These are phyloP conservation scores for Aspergillus vadensis DNA, from an alignment of 2,329 filamentous ascomycete species.

Conservation along the genomic window DNA sequence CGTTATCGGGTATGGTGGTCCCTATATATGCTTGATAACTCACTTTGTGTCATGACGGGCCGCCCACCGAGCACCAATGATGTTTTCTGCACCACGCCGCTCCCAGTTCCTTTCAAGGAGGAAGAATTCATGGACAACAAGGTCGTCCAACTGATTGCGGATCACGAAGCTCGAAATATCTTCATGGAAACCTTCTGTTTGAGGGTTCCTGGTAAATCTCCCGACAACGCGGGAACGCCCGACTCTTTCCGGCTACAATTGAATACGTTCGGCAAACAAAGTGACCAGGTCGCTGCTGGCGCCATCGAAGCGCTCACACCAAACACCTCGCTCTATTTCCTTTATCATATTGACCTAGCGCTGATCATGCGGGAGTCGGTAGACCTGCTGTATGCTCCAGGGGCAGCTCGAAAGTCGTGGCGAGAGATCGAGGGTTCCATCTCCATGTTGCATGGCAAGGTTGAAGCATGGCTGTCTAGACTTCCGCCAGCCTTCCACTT, in stretches of 20 bases:
- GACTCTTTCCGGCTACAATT: constrained; percentile 17
- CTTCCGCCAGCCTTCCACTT: constrained; percentile 43
- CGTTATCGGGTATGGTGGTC: constrained; percentile 51
- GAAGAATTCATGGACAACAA: constrained; percentile 38
- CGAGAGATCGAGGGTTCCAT: constrained; percentile 41
- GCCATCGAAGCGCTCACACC: constrained; percentile 36
- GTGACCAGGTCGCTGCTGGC: constrained; percentile 25
- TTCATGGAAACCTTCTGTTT: constrained; percentile 29
- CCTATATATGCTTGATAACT: constrained; percentile 44
- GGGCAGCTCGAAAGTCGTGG: constrained; percentile 37
- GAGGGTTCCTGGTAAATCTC: constrained; percentile 15
- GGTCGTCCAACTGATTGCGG: constrained; percentile 36
- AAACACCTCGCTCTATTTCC: constrained; percentile 42
- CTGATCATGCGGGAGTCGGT: constrained; percentile 40
- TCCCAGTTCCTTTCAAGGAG: constrained; percentile 44
- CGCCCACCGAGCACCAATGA: constrained; percentile 43
- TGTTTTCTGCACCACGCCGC: constrained; percentile 45
- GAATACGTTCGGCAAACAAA: constrained; percentile 18
- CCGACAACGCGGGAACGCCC: constrained; percentile 13
- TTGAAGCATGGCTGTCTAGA: constrained; percentile 42
- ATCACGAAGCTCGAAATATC: constrained; percentile 35
- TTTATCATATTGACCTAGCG: constrained; percentile 42
- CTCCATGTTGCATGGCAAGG: constrained; percentile 34
- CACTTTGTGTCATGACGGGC: constrained; percentile 46
- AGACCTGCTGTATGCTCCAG: constrained; percentile 42